Evolutionary conservation across 1,139 yeast species (phyloP).

Genomic region (Spencermartinsiella ligniputridi): DNA sequence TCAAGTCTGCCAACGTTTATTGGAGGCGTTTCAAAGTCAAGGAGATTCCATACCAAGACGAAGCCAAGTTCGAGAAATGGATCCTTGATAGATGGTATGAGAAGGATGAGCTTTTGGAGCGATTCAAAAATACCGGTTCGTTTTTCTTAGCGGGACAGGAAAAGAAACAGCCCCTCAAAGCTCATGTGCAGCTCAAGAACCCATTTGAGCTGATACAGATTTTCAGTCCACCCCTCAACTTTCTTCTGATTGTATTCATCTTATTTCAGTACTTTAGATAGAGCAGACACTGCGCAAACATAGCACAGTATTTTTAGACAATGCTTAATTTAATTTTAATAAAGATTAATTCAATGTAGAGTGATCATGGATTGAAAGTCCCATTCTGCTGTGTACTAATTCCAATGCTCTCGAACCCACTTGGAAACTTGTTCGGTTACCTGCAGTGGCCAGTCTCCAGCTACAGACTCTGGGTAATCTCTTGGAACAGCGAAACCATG

Average conservation of each 20-base stretch:
- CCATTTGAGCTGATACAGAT: constrained; percentile 31
- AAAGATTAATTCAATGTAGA: too few species aligned
- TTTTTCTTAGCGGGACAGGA: constrained; percentile 29
- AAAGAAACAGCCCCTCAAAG: constrained; percentile 14
- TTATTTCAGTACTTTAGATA: not conserved
- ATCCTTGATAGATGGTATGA: constrained; percentile 67
- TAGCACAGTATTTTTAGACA: too few species aligned
- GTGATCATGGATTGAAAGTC: too few species aligned
- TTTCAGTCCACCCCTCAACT: constrained; percentile 32
- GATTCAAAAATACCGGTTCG: constrained; percentile 56
- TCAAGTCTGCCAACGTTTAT: constrained; percentile 59
- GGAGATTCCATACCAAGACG: constrained; percentile 62
- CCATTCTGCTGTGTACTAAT: not conserved
- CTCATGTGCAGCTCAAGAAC: constrained; percentile 25
- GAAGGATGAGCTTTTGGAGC: constrained; percentile 66
- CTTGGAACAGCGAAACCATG: constrained; percentile 42
- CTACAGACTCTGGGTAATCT: constrained; percentile 32
- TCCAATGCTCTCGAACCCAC: constrained; percentile 23
- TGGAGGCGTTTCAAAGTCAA: constrained; percentile 52
- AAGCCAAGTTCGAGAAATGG: constrained; percentile 70
- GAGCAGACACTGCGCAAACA: too few species aligned
- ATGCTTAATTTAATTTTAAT: too few species aligned
- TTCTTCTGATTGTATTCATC: constrained; percentile 15
- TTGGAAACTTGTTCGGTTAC: constrained; percentile 23
- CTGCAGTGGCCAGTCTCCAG: constrained; percentile 32